These are phyloP conservation scores for fission yeast (Schizosaccharomyces pombe) DNA, from an alignment of 805 yeast genomes.

Conservation along the genomic window DNA sequence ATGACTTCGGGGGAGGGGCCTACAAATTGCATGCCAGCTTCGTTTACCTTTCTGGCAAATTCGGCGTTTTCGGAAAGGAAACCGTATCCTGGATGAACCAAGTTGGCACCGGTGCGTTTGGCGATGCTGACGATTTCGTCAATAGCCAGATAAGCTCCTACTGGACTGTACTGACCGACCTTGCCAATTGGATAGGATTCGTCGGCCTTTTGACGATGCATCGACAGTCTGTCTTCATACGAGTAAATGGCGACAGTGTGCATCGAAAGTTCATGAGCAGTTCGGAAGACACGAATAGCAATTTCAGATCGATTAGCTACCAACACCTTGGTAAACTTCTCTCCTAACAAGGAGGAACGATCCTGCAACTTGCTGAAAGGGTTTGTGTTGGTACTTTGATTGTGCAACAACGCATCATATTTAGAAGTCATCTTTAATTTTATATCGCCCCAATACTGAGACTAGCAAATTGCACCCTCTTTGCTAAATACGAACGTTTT, in stretches of 20 bases:
- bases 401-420: not conserved
- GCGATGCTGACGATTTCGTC: slow-evolving; percentile 87
- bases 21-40: slow-evolving; percentile 80
- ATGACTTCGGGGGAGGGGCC: slow-evolving; percentile 79
- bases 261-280: slow-evolving; percentile 94
- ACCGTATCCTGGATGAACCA: slow-evolving; percentile 88
- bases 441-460: not conserved
- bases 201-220: slow-evolving; percentile 57
- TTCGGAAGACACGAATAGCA: slow-evolving; percentile 46
- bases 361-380: not conserved
- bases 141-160: slow-evolving; percentile 82
- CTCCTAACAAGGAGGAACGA: not conserved
- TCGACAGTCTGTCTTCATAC: slow-evolving; percentile 79
- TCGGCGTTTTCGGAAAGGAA: slow-evolving; percentile 78
- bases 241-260: slow-evolving; percentile 92
- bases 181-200: slow-evolving; percentile 58
- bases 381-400: not conserved
- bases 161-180: slow-evolving; percentile 78
- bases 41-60: slow-evolving; percentile 77
- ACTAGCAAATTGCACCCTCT: no score
- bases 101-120: slow-evolving; percentile 47
- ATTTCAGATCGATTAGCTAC: slow-evolving; percentile 22
- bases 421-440: not conserved
- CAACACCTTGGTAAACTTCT: not conserved
- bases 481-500: no score